Percentiles rank a stretch among this genome's conserved stretches.
Conservation (phyloP, 257 asterid genomes). For the Penstemon eatonii region DNA sequence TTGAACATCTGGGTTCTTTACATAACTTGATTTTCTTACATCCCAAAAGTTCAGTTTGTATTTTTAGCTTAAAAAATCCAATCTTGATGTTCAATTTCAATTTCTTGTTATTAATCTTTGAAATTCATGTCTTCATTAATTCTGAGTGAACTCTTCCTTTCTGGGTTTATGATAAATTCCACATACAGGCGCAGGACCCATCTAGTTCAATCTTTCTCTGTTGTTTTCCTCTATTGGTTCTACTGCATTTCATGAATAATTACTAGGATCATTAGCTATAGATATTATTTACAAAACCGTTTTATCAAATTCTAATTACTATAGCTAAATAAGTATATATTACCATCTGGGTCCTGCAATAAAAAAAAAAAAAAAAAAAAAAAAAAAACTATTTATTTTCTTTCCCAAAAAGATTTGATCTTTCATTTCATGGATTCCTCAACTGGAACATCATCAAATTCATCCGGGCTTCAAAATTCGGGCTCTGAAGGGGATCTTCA, state of each 20-base stretch:
- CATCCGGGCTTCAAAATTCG: conserved; percentile 41
- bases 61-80: background rate
- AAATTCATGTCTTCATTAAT: conserved; percentile 82
- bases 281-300: background rate
- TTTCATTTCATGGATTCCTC: conserved; percentile 58
- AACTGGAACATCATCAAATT: conserved; percentile 62
- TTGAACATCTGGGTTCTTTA: background rate
- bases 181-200: conserved; percentile 88
- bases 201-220: conserved; percentile 92
- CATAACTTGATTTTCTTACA: background rate
- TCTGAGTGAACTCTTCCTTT: conserved; percentile 81
- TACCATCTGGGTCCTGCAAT: conserved; percentile 48
- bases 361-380: background rate
- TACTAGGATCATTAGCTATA: background rate
- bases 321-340: background rate
- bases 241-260: conserved; percentile 78
- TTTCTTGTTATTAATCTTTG: conserved; percentile 41
- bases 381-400: no score
- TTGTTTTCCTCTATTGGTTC: conserved; percentile 97
- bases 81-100: conserved; percentile 42
- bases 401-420: no score
- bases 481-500: no score
- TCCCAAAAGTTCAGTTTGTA: no score
- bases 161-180: conserved; percentile 93
- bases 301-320: background rate